Percentiles rank a stretch among this genome's conserved stretches.
phyloP scores from a whole-genome alignment of 2,329 filamentous ascomycete species.

The Penicillium sp. region DNA sequence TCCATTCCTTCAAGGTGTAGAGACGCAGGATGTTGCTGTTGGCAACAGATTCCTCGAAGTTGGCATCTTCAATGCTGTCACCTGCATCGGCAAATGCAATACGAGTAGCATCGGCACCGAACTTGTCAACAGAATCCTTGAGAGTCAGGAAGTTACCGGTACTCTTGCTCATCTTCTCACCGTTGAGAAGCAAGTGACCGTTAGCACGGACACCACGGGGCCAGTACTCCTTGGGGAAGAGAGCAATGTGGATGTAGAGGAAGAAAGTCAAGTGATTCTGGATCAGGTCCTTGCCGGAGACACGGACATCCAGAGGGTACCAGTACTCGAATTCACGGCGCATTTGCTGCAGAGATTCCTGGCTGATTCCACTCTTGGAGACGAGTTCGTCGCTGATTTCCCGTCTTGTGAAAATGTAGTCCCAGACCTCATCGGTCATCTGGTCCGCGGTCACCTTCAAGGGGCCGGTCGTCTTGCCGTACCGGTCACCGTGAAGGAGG shows the following conservation, averaged over 20 bases:
- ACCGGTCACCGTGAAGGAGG: slow-evolving; percentile 77
- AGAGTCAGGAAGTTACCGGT: slow-evolving; percentile 97
- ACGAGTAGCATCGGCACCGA: slow-evolving; percentile 87
- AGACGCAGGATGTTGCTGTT: slow-evolving; percentile 87
- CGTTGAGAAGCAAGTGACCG: slow-evolving; percentile 90
- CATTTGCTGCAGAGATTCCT: slow-evolving; percentile 73
- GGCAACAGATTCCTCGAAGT: slow-evolving; percentile 93
- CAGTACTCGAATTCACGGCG: slow-evolving; percentile 93
- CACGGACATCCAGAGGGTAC: slow-evolving; percentile 86
- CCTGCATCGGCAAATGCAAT: slow-evolving; percentile 92
- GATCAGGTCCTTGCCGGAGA: slow-evolving; percentile 89
- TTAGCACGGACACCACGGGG: slow-evolving; percentile 82
- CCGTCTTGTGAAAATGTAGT: slow-evolving; percentile 83
- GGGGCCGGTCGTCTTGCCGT: slow-evolving; percentile 68
- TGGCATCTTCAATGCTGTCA: slow-evolving; percentile 91
- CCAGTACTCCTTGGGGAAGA: slow-evolving; percentile 88
- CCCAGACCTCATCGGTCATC: slow-evolving; percentile 94
- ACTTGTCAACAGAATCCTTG: slow-evolving; percentile 80
- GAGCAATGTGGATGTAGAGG: slow-evolving; percentile 86
- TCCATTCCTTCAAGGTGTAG: slow-evolving; percentile 83
- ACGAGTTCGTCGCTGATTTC: slow-evolving; percentile 66
- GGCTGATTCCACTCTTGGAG: slow-evolving; percentile 65
- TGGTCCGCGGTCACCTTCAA: slow-evolving; percentile 73
- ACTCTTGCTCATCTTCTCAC: slow-evolving; percentile 97
- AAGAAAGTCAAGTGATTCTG: slow-evolving; percentile 95